Evolutionary conservation across 192 early-diverging fungal genomes (phyloP), one percentile per base, ranked within the genome.

Genomic region (Kappamyces sp.): DNA sequence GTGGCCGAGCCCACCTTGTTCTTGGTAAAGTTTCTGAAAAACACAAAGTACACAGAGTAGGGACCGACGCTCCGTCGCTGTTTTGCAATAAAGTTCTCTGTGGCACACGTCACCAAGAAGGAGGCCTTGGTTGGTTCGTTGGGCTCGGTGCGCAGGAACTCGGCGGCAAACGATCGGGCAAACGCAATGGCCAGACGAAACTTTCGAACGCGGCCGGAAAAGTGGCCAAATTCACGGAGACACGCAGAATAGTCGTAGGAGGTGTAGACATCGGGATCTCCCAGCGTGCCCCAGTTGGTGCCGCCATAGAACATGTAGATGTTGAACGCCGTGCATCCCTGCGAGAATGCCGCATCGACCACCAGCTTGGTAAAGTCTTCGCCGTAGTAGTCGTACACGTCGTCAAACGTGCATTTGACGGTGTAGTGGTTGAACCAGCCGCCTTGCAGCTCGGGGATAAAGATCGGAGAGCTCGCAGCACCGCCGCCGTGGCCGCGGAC

Each of bases 341-440:
- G 87, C 1, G 87, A 80, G 5, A 86, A 55, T 10, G 69, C 64
- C 4, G 77, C 76, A n/a, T 89, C 86, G 40, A 80, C 59, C 9
- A 87, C 49, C 12, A 83, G 55, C 6, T 70, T 62, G 2, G 87
- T 89, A 54, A 85, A 87, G 33, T 79, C 55, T 55, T 85, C 82
- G 5, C 87, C 87, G 64, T 82, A 89, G 62, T 70, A 89, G 43
- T 80, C 55, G 63, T 82, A 87, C 31, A 87, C 80, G 6, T 79
- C 73, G 52, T 89, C 87, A 71, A 82, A 89, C 0, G 75, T 79
- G 35, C 82, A 74, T 23, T 71, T 60, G 38, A 83, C 66, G 41
- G 74, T 71, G 51, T 89, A 87, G 49, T 85, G 83, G 57, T 84
- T 87, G 65, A 86, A 89, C 87, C 87, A 89, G 3, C 87, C 87